phyloP scores from a whole-genome alignment of 1,284 basidiomycete species.

The Cutaneotrichosporon daszewskae region DNA sequence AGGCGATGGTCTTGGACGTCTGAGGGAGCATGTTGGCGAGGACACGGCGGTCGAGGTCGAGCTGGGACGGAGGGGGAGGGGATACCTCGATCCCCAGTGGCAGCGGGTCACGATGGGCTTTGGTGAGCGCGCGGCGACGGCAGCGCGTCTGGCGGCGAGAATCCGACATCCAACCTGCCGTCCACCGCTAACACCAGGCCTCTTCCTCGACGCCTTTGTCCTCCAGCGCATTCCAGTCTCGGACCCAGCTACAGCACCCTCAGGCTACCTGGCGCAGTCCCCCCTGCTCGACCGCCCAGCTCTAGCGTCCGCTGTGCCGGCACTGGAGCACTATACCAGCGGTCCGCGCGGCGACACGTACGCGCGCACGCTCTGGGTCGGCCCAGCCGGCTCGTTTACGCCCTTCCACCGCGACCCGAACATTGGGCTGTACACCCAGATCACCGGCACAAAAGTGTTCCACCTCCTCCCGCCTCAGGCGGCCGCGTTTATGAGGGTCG shows the following conservation, averaged over 20 bases:
- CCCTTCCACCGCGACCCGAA: conserved; percentile 44
- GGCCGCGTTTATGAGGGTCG: conserved; percentile 17
- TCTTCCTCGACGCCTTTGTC: conserved; percentile 44
- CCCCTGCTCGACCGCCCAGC: conserved; percentile 27
- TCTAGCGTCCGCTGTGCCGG: conserved; percentile 19
- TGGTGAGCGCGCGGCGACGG: conserved; percentile 14
- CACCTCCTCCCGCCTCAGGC: conserved; percentile 33
- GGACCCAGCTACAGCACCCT: conserved; percentile 21
- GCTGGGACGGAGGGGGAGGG: conserved; percentile 30
- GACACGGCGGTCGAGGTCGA: conserved; percentile 36
- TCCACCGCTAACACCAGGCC: conserved; percentile 18
- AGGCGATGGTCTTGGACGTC: neutral
- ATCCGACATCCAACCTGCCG: neutral
- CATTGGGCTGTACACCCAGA: conserved; percentile 38
- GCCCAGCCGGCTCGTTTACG: conserved; percentile 35
- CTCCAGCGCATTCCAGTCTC: conserved; percentile 31
- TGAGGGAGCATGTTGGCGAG: conserved; percentile 20
- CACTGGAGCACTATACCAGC: conserved; percentile 28
- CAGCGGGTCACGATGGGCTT: conserved; percentile 37
- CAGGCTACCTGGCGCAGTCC: conserved; percentile 43
- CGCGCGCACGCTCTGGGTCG: conserved; percentile 40
- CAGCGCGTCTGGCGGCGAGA: neutral
- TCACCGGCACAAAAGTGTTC: conserved; percentile 37
- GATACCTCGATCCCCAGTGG: conserved; percentile 37
- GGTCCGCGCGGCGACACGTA: conserved; percentile 29